Evolutionary conservation across 495 filamentous ascomycete species (phyloP).

Genomic region (Aspergillus mulundensis): DNA sequence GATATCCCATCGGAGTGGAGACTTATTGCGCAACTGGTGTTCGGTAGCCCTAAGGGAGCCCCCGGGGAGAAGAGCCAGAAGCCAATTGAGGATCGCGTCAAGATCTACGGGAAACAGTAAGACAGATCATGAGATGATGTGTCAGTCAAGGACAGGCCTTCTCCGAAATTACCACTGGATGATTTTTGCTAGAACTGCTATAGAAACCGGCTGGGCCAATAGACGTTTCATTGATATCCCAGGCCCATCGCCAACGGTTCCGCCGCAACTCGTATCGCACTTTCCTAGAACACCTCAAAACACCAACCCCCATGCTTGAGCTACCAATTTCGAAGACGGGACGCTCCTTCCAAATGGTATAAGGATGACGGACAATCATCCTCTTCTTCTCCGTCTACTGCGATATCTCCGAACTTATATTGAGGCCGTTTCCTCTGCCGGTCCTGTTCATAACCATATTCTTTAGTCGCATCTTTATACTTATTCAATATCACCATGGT

Average conservation of each 20-base stretch:
- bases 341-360: neutral
- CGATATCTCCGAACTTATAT: neutral
- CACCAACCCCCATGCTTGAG: neutral
- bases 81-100: slow-evolving; percentile 37
- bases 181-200: neutral
- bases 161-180: neutral
- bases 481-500: slow-evolving; percentile 5
- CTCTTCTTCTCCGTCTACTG: neutral
- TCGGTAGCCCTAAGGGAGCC: slow-evolving; percentile 39
- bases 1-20: slow-evolving; percentile 45
- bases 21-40: slow-evolving; percentile 49
- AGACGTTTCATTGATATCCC: neutral
- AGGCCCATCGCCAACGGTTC: neutral
- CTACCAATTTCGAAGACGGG: neutral
- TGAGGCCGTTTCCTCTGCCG: neutral
- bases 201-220: neutral
- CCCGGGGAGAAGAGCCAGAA: slow-evolving; percentile 35
- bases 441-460: neutral
- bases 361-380: neutral
- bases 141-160: slow-evolving; percentile 1
- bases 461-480: neutral
- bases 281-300: neutral
- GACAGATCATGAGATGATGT: neutral
- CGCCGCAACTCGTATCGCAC: neutral
- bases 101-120: slow-evolving; percentile 28